Evolutionary conservation across 208 protist species (phyloP).

Genomic region (Porcisia hertigi): DNA sequence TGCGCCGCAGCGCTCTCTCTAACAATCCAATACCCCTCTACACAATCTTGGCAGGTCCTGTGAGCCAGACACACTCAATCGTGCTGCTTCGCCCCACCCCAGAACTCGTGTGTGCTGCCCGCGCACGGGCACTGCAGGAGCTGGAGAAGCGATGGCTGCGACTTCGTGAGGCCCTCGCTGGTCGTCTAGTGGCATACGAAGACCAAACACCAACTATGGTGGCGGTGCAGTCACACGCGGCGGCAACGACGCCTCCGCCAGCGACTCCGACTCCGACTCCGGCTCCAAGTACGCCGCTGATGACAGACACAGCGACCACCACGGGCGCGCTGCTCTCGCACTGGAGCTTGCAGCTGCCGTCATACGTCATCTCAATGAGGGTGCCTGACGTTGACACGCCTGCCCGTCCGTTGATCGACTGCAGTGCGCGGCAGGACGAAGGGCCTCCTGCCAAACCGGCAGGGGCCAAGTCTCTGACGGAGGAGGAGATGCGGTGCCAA

Average conservation of each 20-base stretch:
- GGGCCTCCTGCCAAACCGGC: slow-evolving; percentile 9
- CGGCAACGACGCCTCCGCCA: neutral
- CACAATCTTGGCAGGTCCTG: slow-evolving; percentile 49
- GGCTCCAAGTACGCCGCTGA: neutral
- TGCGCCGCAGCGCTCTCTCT: slow-evolving; percentile 44
- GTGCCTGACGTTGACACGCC: slow-evolving; percentile 41
- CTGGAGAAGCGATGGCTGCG: slow-evolving; percentile 47
- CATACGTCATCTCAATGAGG: slow-evolving; percentile 7
- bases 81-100: slow-evolving; percentile 57
- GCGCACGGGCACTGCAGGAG: slow-evolving; percentile 41
- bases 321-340: neutral
- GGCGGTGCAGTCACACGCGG: too few species aligned
- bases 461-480: slow-evolving; percentile 9
- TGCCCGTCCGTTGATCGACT: slow-evolving; percentile 46
- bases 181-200: slow-evolving; percentile 39
- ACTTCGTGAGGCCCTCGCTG: slow-evolving; percentile 42
- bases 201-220: slow-evolving; percentile 26
- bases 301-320: neutral
- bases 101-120: slow-evolving; percentile 35
- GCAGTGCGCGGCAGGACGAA: neutral
- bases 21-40: slow-evolving; percentile 42
- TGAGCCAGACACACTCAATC: slow-evolving; percentile 48
- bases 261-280: neutral
- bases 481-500: slow-evolving; percentile 23
- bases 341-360: neutral